These are phyloP conservation scores for Dillenia turbinata DNA, from an alignment of 164 flowering plant species.

Conservation along the genomic window DNA sequence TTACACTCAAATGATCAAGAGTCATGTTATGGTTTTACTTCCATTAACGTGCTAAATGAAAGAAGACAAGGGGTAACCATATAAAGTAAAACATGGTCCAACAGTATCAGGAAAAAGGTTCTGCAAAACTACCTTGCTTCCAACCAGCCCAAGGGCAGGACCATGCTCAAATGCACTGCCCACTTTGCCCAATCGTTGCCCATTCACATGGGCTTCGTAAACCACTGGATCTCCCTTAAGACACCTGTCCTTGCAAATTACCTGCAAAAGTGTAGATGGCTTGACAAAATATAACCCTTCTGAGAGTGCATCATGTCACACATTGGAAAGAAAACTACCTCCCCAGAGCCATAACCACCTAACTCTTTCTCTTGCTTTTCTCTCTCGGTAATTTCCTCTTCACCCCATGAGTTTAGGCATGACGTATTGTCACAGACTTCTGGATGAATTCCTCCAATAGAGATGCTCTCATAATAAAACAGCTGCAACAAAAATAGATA, in stretches of 20 bases:
- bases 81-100: too few relatives aligned
- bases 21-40: too few relatives aligned
- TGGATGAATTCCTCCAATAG: slow-evolving; percentile 19
- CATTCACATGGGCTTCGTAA: slow-evolving; percentile 10
- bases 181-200: background rate
- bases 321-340: slow-evolving; percentile 16
- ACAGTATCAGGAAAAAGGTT: background rate
- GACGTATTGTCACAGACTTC: background rate
- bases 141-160: slow-evolving; percentile 13
- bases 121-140: slow-evolving; percentile 14
- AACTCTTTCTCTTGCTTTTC: slow-evolving; percentile 36
- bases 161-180: slow-evolving; percentile 5
- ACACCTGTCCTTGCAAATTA: slow-evolving; percentile 31
- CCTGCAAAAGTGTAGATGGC: slow-evolving; percentile 14
- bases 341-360: slow-evolving; percentile 42
- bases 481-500: slow-evolving; percentile 18
- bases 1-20: too few relatives aligned
- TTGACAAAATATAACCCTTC: background rate
- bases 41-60: too few relatives aligned
- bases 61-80: too few relatives aligned
- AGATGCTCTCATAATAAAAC: slow-evolving; percentile 35
- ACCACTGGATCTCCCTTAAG: slow-evolving; percentile 14
- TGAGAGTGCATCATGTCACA: too few relatives aligned
- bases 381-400: slow-evolving; percentile 41
- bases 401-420: slow-evolving; percentile 23